These are phyloP conservation scores for Rhizopogon vesiculosus DNA, from an alignment of 768 basidiomycete genomes.

Conservation along the genomic window DNA sequence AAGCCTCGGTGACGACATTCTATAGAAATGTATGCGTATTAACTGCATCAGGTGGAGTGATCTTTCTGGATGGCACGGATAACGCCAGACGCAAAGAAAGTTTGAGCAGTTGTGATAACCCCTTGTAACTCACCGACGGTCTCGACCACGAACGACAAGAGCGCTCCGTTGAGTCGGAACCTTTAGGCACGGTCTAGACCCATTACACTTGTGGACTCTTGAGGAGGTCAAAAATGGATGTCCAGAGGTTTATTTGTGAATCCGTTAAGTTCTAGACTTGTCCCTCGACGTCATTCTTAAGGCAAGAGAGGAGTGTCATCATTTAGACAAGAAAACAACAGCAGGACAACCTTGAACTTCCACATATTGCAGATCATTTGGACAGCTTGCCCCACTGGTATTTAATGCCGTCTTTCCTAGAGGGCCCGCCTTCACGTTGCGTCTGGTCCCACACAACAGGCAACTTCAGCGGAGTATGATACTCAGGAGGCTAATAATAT, in stretches of 20 bases:
- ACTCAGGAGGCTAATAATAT: too few relatives aligned
- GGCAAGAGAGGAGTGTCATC: too few relatives aligned
- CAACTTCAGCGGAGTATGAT: background rate
- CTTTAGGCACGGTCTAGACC: background rate
- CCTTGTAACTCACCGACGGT: background rate
- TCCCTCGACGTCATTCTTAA: background rate
- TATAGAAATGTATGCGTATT: background rate
- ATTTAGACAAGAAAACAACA: background rate
- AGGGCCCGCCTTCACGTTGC: background rate
- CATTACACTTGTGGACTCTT: background rate
- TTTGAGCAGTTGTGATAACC: background rate
- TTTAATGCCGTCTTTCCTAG: background rate
- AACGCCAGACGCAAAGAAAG: background rate
- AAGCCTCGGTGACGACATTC: background rate
- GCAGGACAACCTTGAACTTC: background rate
- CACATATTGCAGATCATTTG: too few relatives aligned
- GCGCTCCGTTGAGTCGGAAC: background rate
- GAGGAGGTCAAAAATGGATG: background rate
- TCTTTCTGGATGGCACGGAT: background rate
- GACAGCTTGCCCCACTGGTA: too few relatives aligned
- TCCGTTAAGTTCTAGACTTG: background rate
- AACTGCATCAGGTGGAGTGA: background rate
- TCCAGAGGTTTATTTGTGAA: background rate
- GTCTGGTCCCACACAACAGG: background rate
- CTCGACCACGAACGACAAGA: background rate